phyloP scores from a whole-genome alignment of 306 rosid species.

The Casuarina cunninghamiana region DNA sequence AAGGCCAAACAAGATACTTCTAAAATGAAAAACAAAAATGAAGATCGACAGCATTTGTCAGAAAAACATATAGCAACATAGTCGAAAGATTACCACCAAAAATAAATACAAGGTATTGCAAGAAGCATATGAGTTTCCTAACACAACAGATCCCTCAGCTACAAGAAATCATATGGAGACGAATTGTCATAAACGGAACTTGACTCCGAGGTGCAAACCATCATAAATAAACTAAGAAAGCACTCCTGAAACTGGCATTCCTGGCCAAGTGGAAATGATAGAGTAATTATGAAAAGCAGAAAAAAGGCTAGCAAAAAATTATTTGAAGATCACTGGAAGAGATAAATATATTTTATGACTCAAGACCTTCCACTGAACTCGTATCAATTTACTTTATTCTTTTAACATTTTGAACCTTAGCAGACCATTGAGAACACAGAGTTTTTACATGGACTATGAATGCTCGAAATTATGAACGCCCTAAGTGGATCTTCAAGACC shows the following conservation, averaged over 20 bases:
- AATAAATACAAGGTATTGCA: background rate
- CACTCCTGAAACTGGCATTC: background rate
- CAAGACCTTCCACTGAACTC: background rate
- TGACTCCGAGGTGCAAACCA: background rate
- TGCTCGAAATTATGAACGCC: background rate
- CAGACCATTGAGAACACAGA: background rate
- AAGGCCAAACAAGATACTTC: background rate
- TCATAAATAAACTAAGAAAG: too few relatives aligned
- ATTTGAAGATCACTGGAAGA: background rate
- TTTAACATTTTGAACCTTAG: background rate
- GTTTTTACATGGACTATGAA: background rate
- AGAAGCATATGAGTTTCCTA: background rate
- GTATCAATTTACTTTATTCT: background rate
- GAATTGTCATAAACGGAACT: background rate
- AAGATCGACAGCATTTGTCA: background rate
- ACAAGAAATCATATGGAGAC: background rate
- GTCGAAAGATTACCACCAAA: background rate
- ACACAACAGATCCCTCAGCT: background rate
- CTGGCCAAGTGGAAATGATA: background rate
- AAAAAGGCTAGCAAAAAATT: background rate
- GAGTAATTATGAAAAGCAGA: background rate
- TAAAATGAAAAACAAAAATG: background rate
- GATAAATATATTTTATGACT: background rate
- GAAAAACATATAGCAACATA: background rate
- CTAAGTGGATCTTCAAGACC: background rate